phyloP scores from a whole-genome alignment of 2,329 filamentous ascomycete species.

The Claviceps digitariae region DNA sequence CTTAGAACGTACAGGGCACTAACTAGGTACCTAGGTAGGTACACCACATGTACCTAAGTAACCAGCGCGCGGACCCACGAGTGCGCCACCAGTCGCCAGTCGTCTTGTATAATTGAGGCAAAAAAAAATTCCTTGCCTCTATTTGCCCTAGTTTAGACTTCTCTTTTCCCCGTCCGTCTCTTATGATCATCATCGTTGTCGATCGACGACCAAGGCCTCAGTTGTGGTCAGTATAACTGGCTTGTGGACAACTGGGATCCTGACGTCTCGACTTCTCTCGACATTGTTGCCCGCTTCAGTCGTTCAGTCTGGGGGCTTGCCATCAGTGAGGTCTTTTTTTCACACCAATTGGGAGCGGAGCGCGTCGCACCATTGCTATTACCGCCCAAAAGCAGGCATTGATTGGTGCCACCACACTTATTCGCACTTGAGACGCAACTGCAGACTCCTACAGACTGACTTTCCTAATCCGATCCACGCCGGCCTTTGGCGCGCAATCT shows the following conservation, averaged over 20 bases:
- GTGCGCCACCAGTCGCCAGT: neutral
- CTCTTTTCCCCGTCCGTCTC: neutral
- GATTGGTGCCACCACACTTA: neutral
- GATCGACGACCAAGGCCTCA: neutral
- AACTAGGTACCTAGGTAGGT: too few relatives aligned
- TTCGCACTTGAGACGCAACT: neutral
- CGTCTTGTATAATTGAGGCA: neutral
- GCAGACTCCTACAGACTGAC: neutral
- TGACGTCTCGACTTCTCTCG: neutral
- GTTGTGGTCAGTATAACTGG: neutral
- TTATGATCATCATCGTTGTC: neutral
- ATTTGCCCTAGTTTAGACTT: neutral
- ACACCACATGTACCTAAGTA: too few relatives aligned
- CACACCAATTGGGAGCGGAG: neutral
- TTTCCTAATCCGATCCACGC: neutral
- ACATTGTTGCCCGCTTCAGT: neutral
- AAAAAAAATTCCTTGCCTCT: neutral
- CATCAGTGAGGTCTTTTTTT: neutral
- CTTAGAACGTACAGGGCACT: neutral
- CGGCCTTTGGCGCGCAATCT: neutral
- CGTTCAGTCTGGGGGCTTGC: neutral
- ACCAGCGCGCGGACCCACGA: neutral
- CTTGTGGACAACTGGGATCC: neutral
- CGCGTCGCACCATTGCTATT: neutral
- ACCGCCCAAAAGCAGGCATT: neutral